Conservation (phyloP, 176 grass and related monocot species). For the Pontederia crassipes region DNA sequence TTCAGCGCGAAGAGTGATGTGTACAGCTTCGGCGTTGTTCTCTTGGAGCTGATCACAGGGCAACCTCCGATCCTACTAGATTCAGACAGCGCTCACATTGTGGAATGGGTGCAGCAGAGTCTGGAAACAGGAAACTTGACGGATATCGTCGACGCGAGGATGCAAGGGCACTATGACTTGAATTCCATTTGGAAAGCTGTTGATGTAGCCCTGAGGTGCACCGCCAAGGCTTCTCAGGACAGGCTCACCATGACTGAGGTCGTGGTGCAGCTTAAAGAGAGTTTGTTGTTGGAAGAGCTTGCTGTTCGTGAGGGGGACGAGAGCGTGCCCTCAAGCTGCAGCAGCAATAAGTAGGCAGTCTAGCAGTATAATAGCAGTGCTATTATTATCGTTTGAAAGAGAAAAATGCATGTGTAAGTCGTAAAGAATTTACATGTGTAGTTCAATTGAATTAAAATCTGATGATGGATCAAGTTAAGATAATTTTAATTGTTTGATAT, state of each 20-base stretch:
- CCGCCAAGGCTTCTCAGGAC: neutral
- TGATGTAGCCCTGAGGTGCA: conserved; percentile 11
- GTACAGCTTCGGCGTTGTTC: conserved; percentile 10
- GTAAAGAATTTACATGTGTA: too few species aligned
- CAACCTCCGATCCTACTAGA: neutral
- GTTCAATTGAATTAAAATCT: too few species aligned
- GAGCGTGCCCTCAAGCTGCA: neutral
- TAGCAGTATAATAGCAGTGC: too few species aligned
- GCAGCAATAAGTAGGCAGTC: neutral
- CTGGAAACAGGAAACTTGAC: conserved; percentile 9
- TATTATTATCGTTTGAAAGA: too few species aligned
- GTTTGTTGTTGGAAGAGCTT: neutral
- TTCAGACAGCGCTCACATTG: conserved; percentile 8
- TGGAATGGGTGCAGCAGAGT: conserved; percentile 7
- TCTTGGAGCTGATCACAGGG: conserved; percentile 8
- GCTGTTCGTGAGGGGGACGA: neutral
- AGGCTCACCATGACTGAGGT: conserved; percentile 17
- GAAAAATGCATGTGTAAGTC: too few species aligned
- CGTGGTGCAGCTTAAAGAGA: conserved; percentile 13
- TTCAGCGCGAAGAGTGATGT: conserved; percentile 20
- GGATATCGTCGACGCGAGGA: conserved; percentile 13
- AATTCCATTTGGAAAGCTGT: conserved; percentile 9
- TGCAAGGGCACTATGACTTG: conserved; percentile 2
- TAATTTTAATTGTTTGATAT: too few species aligned
- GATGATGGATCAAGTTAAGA: too few species aligned